Percentiles rank a stretch among this genome's conserved stretches.
Conservation (phyloP, 768 basidiomycete genomes). For the Tephrocybe sp. region DNA sequence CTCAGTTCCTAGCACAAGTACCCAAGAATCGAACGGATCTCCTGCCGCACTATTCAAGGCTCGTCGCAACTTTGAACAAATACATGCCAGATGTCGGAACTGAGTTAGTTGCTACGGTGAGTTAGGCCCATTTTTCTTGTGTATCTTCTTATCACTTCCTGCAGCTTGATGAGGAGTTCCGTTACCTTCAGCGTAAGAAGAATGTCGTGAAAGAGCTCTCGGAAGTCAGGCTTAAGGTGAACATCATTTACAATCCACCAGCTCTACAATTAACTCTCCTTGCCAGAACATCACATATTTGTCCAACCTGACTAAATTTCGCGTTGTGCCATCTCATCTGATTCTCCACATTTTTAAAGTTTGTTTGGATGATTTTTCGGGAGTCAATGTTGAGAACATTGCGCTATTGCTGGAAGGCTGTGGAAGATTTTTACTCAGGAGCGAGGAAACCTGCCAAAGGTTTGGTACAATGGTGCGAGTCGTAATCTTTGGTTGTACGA, state of each 20-base stretch:
- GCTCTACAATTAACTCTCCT: background rate
- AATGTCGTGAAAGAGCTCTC: slow-evolving; percentile 88
- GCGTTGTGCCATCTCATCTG: slow-evolving; percentile 84
- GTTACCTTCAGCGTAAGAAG: slow-evolving; percentile 92
- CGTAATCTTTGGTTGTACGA: background rate
- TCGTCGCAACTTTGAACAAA: slow-evolving; percentile 82
- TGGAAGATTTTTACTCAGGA: slow-evolving; percentile 85
- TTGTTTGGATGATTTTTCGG: slow-evolving; percentile 92
- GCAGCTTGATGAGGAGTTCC: slow-evolving; percentile 95
- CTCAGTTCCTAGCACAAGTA: slow-evolving; percentile 75
- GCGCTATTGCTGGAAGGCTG: slow-evolving; percentile 91
- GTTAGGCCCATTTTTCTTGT: slow-evolving; percentile 25
- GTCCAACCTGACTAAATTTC: slow-evolving; percentile 94
- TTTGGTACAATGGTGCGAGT: slow-evolving; percentile 80
- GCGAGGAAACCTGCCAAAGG: slow-evolving; percentile 82
- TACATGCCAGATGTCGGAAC: slow-evolving; percentile 94
- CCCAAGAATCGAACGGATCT: slow-evolving; percentile 88
- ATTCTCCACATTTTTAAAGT: slow-evolving; percentile 97
- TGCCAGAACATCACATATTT: slow-evolving; percentile 84
- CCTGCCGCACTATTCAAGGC: slow-evolving; percentile 87
- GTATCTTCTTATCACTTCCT: slow-evolving; percentile 7
- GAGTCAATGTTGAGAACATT: slow-evolving; percentile 90
- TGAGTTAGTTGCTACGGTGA: slow-evolving; percentile 77
- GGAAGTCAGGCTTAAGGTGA: slow-evolving; percentile 81
- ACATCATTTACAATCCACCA: slow-evolving; percentile 2